Evolutionary conservation across 2,329 filamentous ascomycete species (phyloP), one percentile per base, ranked within the genome.

Genomic region (Furcasterigmium furcatum): DNA sequence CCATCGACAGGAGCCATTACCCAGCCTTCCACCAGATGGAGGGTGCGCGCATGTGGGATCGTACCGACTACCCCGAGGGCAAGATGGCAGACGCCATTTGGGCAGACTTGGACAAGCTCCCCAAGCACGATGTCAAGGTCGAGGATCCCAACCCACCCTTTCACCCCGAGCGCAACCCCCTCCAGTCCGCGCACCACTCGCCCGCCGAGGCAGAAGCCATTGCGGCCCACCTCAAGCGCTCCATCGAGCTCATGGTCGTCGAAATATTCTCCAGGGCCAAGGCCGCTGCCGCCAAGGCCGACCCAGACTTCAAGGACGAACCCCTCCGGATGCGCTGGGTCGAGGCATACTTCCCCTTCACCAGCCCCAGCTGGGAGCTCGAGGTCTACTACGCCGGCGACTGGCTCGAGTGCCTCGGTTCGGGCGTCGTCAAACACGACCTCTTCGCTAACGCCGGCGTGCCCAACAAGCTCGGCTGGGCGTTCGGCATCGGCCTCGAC

Each of bases 21-120:
- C 94, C 94, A 1, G 83, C 95, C 47, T 99, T 99, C 67, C 94
- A 99, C 68, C 94, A 99, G 70, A 97, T 97, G 91, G 94, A 99
- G 65, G 92, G 91, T 12, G 92, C 92, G 9, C 79, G 87, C 55
- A 85, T 91, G 44, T 99, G 94, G 92, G 87, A 94, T 60, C 80
- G 89, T 9, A 73, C 62, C 22, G 77, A 71, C 62, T 79, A 79
- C 38, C 74, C 71, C 45, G 72, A 66, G 48, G 76, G 74, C 16
- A 77, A 86, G 52, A 63, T 91, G 16, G 79, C 79, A 1, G 71
- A 80, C 14, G 78, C 80, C 12, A 83, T 97, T 8, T 80, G 77
- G 70, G 76, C 76, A 29, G 89, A 95, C 59, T 55, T 95, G 22
- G 79, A 82, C 44, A 74, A 69, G 44, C 76, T 97, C 25, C 89